Percentiles rank a stretch among this genome's conserved stretches.
phyloP scores from a whole-genome alignment of 192 early-diverging fungal species.

The Coemansia sp. region DNA sequence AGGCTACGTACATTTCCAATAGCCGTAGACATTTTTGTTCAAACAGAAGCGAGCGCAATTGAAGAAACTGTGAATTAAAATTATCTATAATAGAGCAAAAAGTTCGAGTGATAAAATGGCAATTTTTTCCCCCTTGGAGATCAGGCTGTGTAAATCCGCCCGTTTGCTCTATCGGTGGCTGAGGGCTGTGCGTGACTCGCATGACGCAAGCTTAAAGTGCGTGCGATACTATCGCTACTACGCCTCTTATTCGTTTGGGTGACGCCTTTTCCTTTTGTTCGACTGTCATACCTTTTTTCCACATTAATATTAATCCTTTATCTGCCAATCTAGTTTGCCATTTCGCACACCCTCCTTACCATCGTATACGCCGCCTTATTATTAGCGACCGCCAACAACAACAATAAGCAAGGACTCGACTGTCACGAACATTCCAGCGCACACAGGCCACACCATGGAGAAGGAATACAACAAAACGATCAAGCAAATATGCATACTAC shows the following conservation, averaged over 20 bases:
- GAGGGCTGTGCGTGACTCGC: neutral
- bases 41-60: neutral
- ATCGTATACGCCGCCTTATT: constrained; percentile 1
- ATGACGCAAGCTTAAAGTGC: constrained; percentile 9
- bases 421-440: neutral
- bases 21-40: constrained; percentile 50
- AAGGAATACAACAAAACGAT: constrained; percentile 42
- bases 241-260: neutral
- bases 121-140: neutral
- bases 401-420: neutral
- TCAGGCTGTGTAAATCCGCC: neutral
- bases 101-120: neutral
- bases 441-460: constrained; percentile 19
- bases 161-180: neutral
- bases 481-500: constrained; percentile 48
- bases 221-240: neutral
- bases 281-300: neutral
- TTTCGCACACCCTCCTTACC: neutral
- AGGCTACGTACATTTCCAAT: constrained; percentile 48
- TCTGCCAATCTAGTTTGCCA: constrained; percentile 4
- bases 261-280: neutral
- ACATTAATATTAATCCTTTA: neutral
- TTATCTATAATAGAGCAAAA: neutral
- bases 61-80: neutral
- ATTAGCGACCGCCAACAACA: constrained; percentile 3